phyloP scores from a whole-genome alignment of 306 rosid genomes.

The Ceratonia siliqua region DNA sequence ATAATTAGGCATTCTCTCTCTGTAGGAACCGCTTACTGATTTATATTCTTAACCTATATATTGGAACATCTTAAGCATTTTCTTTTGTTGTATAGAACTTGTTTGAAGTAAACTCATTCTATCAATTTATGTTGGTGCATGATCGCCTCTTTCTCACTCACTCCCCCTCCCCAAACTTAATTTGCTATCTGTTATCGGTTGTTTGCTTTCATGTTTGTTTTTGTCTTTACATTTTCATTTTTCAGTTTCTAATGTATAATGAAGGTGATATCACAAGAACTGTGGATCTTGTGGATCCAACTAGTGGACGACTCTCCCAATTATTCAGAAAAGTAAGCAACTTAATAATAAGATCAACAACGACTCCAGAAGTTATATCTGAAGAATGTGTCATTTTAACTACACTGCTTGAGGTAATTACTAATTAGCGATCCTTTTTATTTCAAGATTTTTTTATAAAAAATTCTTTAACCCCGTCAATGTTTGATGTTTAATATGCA shows the following conservation, averaged over 20 bases:
- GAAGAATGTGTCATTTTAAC: constrained; percentile 54
- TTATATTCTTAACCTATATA: background rate
- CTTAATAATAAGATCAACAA: constrained; percentile 40
- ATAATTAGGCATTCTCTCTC: background rate
- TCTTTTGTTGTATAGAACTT: background rate
- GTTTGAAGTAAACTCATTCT: background rate
- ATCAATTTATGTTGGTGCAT: background rate
- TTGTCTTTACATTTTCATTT: constrained; percentile 36
- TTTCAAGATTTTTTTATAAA: background rate
- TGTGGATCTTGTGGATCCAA: constrained; percentile 62
- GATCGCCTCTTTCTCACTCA: background rate
- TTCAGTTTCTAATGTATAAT: constrained; percentile 68
- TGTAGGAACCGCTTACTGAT: background rate
- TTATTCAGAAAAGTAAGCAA: constrained; percentile 49
- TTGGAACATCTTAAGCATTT: background rate
- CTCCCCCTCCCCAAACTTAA: background rate
- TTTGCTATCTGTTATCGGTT: background rate
- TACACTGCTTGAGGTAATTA: constrained; percentile 57
- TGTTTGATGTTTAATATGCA: background rate
- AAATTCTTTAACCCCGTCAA: background rate
- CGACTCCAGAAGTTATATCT: constrained; percentile 36
- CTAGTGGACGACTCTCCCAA: constrained; percentile 52
- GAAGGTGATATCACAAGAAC: constrained; percentile 68
- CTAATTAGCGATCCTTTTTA: constrained; percentile 32
- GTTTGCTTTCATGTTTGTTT: constrained; percentile 15